Percentiles rank a stretch among this genome's conserved stretches.
These are phyloP conservation scores for Hygrocybe coccinea DNA, from an alignment of 768 basidiomycete species.

Conservation along the genomic window DNA sequence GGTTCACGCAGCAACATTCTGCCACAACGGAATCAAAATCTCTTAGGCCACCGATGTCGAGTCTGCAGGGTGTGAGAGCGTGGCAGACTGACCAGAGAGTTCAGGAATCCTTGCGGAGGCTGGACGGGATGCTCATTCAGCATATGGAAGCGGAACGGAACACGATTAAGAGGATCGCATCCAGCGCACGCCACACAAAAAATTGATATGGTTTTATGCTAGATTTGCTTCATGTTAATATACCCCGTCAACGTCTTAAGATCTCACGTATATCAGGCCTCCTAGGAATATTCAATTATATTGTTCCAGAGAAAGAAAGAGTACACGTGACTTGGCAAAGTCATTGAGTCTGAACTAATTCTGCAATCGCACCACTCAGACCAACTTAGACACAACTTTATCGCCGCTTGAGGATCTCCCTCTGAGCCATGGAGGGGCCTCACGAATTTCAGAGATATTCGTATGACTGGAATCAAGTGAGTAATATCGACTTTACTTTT, in stretches of 20 bases:
- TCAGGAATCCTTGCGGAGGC: conserved; percentile 55
- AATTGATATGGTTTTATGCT: conserved; percentile 8
- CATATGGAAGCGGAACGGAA: conserved; percentile 84
- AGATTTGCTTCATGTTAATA: conserved; percentile 19
- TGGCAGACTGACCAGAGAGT: conserved; percentile 38
- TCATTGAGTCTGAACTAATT: background rate
- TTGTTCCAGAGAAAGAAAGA: too few species aligned
- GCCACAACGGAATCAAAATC: conserved; percentile 3
- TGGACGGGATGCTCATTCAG: conserved; percentile 76
- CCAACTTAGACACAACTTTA: background rate
- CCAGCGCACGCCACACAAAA: conserved; percentile 23
- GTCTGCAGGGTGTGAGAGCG: conserved; percentile 27
- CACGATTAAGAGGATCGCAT: conserved; percentile 70
- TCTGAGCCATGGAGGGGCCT: conserved; percentile 2
- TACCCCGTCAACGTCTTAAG: background rate
- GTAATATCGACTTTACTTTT: conserved; percentile 17
- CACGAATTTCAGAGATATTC: conserved; percentile 34
- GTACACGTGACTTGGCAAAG: background rate
- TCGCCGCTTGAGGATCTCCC: background rate
- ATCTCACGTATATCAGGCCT: too few species aligned
- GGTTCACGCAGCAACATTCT: conserved; percentile 24
- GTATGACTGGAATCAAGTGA: conserved; percentile 87
- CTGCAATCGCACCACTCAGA: background rate
- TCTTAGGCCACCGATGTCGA: conserved; percentile 23
- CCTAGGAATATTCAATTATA: too few species aligned